Conservation (phyloP, 2,329 filamentous ascomycete species). For the Neopestalotiopsis rosae region DNA sequence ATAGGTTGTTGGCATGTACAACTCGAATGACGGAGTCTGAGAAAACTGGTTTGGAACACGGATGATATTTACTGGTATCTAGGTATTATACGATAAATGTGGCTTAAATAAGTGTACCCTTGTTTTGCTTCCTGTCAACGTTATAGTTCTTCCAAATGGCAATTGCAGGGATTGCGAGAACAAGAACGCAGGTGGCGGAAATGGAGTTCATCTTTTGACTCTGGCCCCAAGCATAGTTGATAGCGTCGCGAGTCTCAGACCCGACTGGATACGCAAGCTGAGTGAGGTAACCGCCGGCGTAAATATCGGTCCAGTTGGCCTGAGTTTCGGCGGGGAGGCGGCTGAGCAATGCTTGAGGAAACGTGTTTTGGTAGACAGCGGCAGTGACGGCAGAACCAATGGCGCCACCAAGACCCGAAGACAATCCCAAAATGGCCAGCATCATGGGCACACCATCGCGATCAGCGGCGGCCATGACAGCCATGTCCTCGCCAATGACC, state of each 20-base stretch:
- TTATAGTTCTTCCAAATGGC: slow-evolving; percentile 21
- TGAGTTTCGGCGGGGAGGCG: slow-evolving; percentile 54
- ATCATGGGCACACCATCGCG: slow-evolving; percentile 63
- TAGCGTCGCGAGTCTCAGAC: slow-evolving; percentile 50
- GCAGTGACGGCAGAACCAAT: slow-evolving; percentile 64
- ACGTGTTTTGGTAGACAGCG: slow-evolving; percentile 64
- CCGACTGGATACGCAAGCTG: slow-evolving; percentile 56
- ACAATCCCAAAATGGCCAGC: slow-evolving; percentile 62
- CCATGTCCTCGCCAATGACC: slow-evolving; percentile 64
- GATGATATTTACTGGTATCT: neutral
- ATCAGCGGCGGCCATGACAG: slow-evolving; percentile 62
- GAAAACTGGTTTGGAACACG: too few species aligned
- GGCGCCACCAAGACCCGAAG: slow-evolving; percentile 63
- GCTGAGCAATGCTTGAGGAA: slow-evolving; percentile 53
- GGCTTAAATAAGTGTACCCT: slow-evolving; percentile 18
- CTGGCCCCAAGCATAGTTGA: slow-evolving; percentile 62
- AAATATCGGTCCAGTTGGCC: slow-evolving; percentile 51
- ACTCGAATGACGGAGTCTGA: too few species aligned
- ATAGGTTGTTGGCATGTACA: too few species aligned
- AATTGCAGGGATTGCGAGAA: slow-evolving; percentile 17
- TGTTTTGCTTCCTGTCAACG: slow-evolving; percentile 22
- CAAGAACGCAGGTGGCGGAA: slow-evolving; percentile 45
- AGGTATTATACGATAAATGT: neutral
- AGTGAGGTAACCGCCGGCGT: slow-evolving; percentile 46
- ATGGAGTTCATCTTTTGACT: slow-evolving; percentile 54